These are phyloP conservation scores for Cordyceps fumosorosea DNA, from an alignment of 2,329 filamentous ascomycete species.

Conservation along the genomic window DNA sequence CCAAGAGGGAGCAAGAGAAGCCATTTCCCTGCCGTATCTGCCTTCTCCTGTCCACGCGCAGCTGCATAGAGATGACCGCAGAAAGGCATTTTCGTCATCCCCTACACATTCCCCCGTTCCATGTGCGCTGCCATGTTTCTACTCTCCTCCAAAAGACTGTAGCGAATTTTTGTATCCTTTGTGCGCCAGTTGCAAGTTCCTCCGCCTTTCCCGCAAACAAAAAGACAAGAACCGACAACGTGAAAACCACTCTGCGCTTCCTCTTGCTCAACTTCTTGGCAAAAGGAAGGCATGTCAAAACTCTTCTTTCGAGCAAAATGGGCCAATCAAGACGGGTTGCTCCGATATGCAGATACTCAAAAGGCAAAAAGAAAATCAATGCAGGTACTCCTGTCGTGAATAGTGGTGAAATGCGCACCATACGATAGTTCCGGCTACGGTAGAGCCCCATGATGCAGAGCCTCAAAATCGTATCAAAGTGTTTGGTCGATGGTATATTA, in stretches of 20 bases:
- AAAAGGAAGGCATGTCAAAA: neutral
- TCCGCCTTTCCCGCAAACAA: neutral
- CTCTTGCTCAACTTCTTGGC: neutral
- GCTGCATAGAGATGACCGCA: neutral
- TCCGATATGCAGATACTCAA: conserved; percentile 5
- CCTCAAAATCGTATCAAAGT: neutral
- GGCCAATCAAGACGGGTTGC: neutral
- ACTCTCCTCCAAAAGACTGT: neutral
- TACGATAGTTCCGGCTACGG: neutral
- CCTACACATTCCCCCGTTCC: neutral
- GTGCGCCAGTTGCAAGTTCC: conserved; percentile 5
- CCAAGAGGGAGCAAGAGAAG: neutral
- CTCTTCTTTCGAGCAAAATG: neutral
- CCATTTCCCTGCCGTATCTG: neutral
- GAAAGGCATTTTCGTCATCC: neutral
- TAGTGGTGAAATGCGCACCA: neutral
- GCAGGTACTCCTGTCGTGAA: neutral
- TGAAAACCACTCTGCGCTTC: neutral
- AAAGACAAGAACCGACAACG: neutral
- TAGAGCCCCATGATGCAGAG: neutral
- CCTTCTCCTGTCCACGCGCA: neutral
- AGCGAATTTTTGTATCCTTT: neutral
- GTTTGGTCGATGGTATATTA: conserved; percentile 1
- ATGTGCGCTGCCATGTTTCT: neutral
- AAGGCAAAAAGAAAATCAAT: neutral